Base-by-base conservation (phyloP, 257 asterid genomes). In the Henckelia pumila region DNA sequence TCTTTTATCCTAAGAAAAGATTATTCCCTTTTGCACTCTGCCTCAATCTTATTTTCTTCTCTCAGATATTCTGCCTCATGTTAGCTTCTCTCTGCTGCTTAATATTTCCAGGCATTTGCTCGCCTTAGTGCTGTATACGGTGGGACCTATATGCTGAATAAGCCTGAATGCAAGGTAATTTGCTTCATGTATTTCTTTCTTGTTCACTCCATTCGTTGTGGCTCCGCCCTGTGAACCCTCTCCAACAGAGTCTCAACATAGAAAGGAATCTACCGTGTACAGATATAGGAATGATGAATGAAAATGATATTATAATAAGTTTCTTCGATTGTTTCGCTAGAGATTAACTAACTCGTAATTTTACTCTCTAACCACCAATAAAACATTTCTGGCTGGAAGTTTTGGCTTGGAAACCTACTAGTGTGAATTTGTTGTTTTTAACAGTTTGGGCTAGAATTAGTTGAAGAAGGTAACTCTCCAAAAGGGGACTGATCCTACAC, bases 71-170 rank as follows among this genome's bases (percentile, higher is more conserved):
- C 35, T 59, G 47, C 23, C 58, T 29, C 66, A 22, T 24, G 58
- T 57, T 62, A 62, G 62, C 55, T 19, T 60, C 63, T 35, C 52
- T 21, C 22, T 68, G 29, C 30, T 17, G 25, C 66, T 63, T 70
- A 58, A 29, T 77, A 21, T 72, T 61, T 53, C 73, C 75, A 92
- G 98, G 98, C 93, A 72, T 92, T 92, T 79, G 98, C 98, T 77
- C 96, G 98, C 59, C 80, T 92, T 21, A 92, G 98, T 85, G 98
- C 98, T 69, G 98, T 92, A 57, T 92, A 89, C 78, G 98, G 98
- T 73, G 98, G 98, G 80, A 92, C 98, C 67, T 92, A 92, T 80
- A 92, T 92, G 98, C 76, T 92, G 89, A 83, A 77, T 76, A 92
- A 92, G 75, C 98, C 96, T 29, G 97, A 89, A 61, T 92, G 98